These are phyloP conservation scores for Agaricus sinodeliciosus DNA, from an alignment of 768 basidiomycete species.

Conservation along the genomic window DNA sequence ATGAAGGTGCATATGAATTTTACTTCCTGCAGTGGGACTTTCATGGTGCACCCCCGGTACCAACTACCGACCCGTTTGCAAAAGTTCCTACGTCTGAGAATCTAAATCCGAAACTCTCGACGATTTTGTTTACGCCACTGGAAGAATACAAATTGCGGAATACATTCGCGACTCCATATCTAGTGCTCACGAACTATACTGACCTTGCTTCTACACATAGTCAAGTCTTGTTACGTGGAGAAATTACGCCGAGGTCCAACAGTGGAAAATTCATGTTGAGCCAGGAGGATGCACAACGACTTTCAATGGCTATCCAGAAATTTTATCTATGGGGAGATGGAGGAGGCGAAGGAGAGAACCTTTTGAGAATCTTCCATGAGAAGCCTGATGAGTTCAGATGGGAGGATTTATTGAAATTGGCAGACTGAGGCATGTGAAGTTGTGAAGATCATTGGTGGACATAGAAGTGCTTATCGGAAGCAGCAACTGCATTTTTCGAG, in stretches of 20 bases:
- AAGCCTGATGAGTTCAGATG: constrained; percentile 74
- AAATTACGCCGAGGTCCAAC: constrained; percentile 67
- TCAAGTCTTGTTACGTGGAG: constrained; percentile 82
- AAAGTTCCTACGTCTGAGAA: constrained; percentile 22
- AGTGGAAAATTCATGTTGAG: constrained; percentile 50
- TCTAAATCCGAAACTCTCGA: constrained; percentile 51
- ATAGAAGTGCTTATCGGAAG: too few relatives aligned
- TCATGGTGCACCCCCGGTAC: constrained; percentile 61
- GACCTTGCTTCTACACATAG: constrained; percentile 78
- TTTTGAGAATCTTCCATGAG: constrained; percentile 73
- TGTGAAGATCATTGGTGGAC: not conserved
- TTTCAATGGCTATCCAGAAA: constrained; percentile 75
- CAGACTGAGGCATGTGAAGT: constrained; percentile 22
- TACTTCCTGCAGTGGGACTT: constrained; percentile 90
- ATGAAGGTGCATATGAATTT: constrained; percentile 60
- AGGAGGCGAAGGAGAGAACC: constrained; percentile 21
- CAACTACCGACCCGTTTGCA: constrained; percentile 39
- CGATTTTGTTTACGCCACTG: constrained; percentile 87
- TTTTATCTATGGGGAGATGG: constrained; percentile 69
- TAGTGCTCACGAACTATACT: constrained; percentile 88
- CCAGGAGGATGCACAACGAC: constrained; percentile 79
- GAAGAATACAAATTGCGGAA: constrained; percentile 87
- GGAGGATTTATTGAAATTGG: constrained; percentile 65
- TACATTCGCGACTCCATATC: constrained; percentile 84
- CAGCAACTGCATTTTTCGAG: too few relatives aligned